These are phyloP conservation scores for Glycine soja DNA, from an alignment of 306 rosid species.

Conservation along the genomic window DNA sequence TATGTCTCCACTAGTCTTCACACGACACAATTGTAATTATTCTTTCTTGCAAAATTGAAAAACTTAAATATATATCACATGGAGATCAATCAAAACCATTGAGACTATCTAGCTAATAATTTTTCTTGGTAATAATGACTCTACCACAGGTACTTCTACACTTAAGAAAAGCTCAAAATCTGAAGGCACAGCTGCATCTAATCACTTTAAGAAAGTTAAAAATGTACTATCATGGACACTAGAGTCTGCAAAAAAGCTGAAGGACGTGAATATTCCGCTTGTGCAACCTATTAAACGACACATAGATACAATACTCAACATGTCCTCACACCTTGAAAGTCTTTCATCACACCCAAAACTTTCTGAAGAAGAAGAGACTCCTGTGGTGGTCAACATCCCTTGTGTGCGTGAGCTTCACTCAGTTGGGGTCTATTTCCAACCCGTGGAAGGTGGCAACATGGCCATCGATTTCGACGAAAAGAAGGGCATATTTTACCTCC, in stretches of 20 bases:
- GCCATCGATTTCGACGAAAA: constrained; percentile 20
- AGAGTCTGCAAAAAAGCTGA: background rate
- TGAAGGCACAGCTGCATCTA: background rate
- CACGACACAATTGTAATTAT: too few species aligned
- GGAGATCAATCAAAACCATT: too few species aligned
- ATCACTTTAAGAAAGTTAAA: constrained; percentile 1
- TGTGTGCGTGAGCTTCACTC: constrained; percentile 25
- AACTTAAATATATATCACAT: too few species aligned
- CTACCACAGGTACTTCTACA: background rate
- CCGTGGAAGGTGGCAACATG: constrained; percentile 25
- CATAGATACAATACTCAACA: background rate
- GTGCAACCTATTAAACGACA: background rate
- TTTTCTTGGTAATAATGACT: background rate
- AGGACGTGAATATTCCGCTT: background rate
- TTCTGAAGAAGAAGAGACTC: background rate
- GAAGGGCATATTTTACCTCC: constrained; percentile 26
- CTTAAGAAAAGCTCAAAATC: background rate
- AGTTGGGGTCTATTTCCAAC: background rate
- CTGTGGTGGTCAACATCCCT: background rate
- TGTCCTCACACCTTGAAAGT: background rate
- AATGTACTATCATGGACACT: background rate
- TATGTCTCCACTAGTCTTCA: background rate
- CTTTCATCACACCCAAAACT: background rate
- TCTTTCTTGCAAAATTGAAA: too few species aligned
- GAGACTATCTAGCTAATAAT: background rate